Evolutionary conservation across 1,284 basidiomycete genomes (phyloP).

Genomic region (Cryptococcus sp.): DNA sequence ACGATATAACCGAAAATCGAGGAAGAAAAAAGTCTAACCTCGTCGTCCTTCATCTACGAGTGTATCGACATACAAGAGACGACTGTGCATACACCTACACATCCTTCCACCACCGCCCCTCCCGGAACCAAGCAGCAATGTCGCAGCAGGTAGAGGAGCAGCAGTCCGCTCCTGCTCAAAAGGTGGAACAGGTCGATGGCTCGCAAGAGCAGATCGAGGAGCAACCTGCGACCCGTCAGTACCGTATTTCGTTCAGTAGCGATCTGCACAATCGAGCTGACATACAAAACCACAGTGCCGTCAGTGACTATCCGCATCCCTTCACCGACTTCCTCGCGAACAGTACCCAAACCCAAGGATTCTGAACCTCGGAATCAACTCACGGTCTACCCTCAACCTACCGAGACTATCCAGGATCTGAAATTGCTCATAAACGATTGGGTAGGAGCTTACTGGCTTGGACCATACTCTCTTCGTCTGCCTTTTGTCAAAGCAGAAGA

Average conservation of each 20-base stretch:
- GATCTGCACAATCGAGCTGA: too few relatives aligned
- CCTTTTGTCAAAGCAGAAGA: slow-evolving; percentile 22
- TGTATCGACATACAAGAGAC: too few relatives aligned
- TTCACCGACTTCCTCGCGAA: slow-evolving; percentile 42
- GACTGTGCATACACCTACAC: too few relatives aligned
- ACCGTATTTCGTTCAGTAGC: too few relatives aligned
- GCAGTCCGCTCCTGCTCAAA: not conserved
- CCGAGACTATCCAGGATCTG: slow-evolving; percentile 53
- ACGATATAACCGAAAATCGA: too few relatives aligned
- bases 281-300: slow-evolving; percentile 10
- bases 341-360: slow-evolving; percentile 38
- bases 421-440: slow-evolving; percentile 52
- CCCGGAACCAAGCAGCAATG: slow-evolving; percentile 2
- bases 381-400: slow-evolving; percentile 44
- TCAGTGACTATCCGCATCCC: slow-evolving; percentile 49
- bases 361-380: slow-evolving; percentile 36
- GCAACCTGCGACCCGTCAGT: slow-evolving; percentile 9
- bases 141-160: slow-evolving; percentile 5
- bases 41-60: too few relatives aligned
- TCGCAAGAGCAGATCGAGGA: slow-evolving; percentile 11
- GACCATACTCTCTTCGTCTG: slow-evolving; percentile 51
- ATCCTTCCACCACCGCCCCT: too few relatives aligned
- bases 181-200: too few relatives aligned
- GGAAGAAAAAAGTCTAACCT: too few relatives aligned
- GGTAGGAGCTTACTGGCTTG: slow-evolving; percentile 54